Base-by-base conservation (phyloP, 495 filamentous ascomycete species). In the Penicillium malachiteum region DNA sequence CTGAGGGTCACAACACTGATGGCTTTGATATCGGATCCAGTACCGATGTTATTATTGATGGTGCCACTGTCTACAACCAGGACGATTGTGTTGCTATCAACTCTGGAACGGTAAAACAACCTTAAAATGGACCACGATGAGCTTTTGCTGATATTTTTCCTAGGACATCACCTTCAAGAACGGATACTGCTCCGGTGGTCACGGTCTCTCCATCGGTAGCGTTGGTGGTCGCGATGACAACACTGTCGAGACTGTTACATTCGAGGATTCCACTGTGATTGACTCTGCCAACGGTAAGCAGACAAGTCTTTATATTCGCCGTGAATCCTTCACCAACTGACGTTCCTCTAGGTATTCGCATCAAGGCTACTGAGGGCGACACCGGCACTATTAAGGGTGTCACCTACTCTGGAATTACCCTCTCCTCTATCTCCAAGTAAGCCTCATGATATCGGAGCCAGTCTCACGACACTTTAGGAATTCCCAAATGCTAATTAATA, bases 81-180 rank as follows among this genome's bases (percentile, higher is more conserved):
- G 85, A 87, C 56, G 85, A 88, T 60, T 88, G 85, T 59, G 66
- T 87, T 12, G 85, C 85, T 7, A 62, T 88, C 53, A 88, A 86
- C 65, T 81, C 63, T 38, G 63, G 63, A 40, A 60, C 62, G 21
- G 62, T 65, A 57, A 50, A 12, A 10, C 32, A 18, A 26, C 21
- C 21, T 2, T 2, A 4, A 26, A 16, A 18, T 18, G 16, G 30
- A 3, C 17, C 33, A 4, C 4, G 2, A 26, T 26, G 21, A 26
- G 1, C 21, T 12, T 13, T 12, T 44, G 21, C 55, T 58, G 38
- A 62, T 16, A 26, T 10, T 17, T 10, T 14, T 8, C 13, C n/a
- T 44, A 69, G 71, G 70, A 74, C 43, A 81, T 83, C 53, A 74
- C 68, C 11, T 79, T 83, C 66, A 71, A 68, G 8, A 68, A 70